Percentiles rank a stretch among this genome's conserved stretches.
These are phyloP conservation scores for Pseudodiploospora longispora DNA, from an alignment of 2,329 filamentous ascomycete genomes.

Conservation along the genomic window DNA sequence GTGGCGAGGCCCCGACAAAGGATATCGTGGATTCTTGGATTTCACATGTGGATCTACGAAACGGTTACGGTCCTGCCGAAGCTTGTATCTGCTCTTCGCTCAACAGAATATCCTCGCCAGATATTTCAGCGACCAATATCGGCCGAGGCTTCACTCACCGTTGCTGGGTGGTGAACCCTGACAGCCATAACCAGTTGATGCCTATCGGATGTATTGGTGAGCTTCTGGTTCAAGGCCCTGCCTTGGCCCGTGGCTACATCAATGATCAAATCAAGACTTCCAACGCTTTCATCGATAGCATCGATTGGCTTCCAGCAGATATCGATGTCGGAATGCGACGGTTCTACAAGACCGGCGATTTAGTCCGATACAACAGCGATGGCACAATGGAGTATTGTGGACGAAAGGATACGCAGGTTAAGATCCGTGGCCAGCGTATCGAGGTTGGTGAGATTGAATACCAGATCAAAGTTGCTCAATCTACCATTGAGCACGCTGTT, in stretches of 20 bases:
- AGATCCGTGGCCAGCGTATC: conserved; percentile 7
- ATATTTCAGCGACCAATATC: background rate
- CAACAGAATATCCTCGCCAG: background rate
- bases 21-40: conserved; percentile 10
- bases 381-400: conserved; percentile 3
- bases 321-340: conserved; percentile 3
- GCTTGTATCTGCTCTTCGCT: background rate
- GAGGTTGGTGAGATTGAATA: conserved; percentile 7
- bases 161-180: conserved; percentile 13
- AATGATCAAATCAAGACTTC: conserved; percentile 12
- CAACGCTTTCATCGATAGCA: conserved; percentile 9
- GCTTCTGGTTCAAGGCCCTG: conserved; percentile 13
- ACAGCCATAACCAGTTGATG: conserved; percentile 11
- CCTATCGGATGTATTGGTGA: conserved; percentile 16
- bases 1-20: conserved; percentile 23
- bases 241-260: conserved; percentile 15
- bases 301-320: background rate
- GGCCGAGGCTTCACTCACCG: conserved; percentile 5
- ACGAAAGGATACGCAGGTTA: conserved; percentile 6
- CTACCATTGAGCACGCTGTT: background rate
- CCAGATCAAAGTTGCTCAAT: background rate
- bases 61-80: conserved; percentile 15
- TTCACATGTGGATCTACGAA: conserved; percentile 2
- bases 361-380: conserved; percentile 2
- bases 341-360: conserved; percentile 8